Conservation (phyloP, 306 rosid species). For the Heteromeles arbutifolia region DNA sequence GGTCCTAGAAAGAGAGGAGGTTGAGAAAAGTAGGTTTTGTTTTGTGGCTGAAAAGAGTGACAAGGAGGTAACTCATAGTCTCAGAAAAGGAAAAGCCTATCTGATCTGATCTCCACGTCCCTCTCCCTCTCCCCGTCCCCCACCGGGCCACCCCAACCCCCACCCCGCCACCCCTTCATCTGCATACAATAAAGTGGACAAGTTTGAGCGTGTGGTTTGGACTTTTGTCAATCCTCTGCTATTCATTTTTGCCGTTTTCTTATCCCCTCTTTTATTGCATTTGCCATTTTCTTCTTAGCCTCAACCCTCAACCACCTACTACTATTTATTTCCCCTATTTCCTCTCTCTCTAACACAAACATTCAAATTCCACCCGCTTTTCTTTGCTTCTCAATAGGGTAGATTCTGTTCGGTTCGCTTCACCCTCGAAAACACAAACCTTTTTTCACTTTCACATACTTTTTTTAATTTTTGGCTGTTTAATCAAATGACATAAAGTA, state of each 20-base stretch:
- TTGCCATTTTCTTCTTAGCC: constrained; percentile 11
- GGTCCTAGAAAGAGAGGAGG: neutral
- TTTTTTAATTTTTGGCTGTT: too few relatives aligned
- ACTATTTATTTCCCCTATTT: neutral
- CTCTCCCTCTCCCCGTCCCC: too few relatives aligned
- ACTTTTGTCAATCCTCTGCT: neutral
- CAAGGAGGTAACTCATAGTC: neutral
- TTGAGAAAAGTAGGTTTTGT: neutral
- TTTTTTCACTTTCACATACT: too few relatives aligned
- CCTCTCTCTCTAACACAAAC: neutral
- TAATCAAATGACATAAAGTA: too few relatives aligned
- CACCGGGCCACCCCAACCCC: too few relatives aligned
- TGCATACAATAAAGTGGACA: constrained; percentile 9
- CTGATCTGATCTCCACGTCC: neutral
- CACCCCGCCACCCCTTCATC: too few relatives aligned
- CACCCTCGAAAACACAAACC: too few relatives aligned
- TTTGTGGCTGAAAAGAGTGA: constrained; percentile 2
- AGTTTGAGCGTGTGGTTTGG: constrained; percentile 6
- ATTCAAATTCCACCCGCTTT: neutral
- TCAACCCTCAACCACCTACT: neutral
- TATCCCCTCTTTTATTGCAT: neutral
- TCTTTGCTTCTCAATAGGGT: too few relatives aligned
- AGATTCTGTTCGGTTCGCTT: too few relatives aligned
- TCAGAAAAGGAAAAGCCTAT: neutral
- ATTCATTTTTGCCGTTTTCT: neutral